A percentile compares a stretch with the other conserved stretches of the same genome.
Conservation (phyloP, 2,329 filamentous ascomycete genomes). For the Lasiodiplodia sp. region DNA sequence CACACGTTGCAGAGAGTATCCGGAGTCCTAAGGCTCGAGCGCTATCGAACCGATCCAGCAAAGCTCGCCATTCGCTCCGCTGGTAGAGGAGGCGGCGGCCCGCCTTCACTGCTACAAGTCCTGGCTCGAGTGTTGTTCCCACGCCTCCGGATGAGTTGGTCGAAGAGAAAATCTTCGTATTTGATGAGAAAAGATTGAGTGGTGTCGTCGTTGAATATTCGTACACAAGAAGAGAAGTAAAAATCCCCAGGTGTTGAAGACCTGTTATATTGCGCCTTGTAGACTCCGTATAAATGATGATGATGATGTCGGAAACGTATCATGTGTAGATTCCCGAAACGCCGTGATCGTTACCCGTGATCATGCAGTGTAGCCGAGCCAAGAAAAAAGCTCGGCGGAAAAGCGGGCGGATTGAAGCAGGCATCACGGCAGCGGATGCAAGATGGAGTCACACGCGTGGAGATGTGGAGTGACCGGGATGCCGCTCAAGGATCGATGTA, state of each 20-base stretch:
- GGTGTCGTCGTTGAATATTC: conserved; percentile 14
- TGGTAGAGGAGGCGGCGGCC: conserved; percentile 31
- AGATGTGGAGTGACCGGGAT: neutral
- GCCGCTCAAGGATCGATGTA: conserved; percentile 50
- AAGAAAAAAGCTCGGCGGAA: neutral
- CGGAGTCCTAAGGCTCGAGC: conserved; percentile 49
- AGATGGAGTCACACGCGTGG: neutral
- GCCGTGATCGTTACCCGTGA: conserved; percentile 5
- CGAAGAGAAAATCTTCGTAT: neutral
- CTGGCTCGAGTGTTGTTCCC: conserved; percentile 45
- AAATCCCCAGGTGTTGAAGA: neutral
- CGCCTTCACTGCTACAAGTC: conserved; percentile 48
- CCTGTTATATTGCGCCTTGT: neutral
- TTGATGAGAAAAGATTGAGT: conserved; percentile 7
- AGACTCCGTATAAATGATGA: conserved; percentile 1
- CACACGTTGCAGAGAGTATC: conserved; percentile 37
- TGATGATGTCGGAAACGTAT: neutral
- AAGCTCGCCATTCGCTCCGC: conserved; percentile 35
- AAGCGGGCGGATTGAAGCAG: neutral
- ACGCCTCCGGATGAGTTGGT: conserved; percentile 41
- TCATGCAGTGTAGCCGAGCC: neutral
- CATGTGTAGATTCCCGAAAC: conserved; percentile 8
- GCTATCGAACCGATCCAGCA: conserved; percentile 45
- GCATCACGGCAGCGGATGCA: neutral
- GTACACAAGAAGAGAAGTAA: conserved; percentile 10